Base-by-base conservation (phyloP, 2,329 filamentous ascomycete genomes). In the Penicillium sp. region DNA sequence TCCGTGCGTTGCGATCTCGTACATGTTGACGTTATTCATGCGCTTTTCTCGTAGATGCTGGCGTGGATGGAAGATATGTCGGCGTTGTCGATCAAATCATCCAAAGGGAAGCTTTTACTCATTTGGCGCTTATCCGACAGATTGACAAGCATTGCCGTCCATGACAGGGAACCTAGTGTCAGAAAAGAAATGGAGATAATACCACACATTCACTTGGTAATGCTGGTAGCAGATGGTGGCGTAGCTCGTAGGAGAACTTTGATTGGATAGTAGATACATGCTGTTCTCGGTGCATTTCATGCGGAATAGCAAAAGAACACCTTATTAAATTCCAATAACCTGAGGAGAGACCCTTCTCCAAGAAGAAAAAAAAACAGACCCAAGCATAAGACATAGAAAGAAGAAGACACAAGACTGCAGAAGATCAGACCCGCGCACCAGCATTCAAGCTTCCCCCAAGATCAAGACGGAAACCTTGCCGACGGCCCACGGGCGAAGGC, bases 391-490 rank as follows among this genome's bases (percentile, higher is more conserved):
- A 32, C 29, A 32, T 4, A 8, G 32, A 37, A 50, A 33, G 12
- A 36, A 29, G 39, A 47, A 43, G 48, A 29, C 40, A 41, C 45
- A 48, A 50, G 42, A 56, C 18, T 50, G 47, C 47, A 56, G 53
- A 53, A 55, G 54, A 60, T 44, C 59, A 53, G 56, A 50, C 56
- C 56, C 47, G 57, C 57, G 57, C 57, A 60, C 57, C 57, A 52
- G 56, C 57, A 51, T 48, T 53, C 47, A 51, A 49, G 47, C 38
- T 45, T 48, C 52, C 44, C 52, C 45, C 8, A 39, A 43, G 35
- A 48, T 39, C 40, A 36, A 24, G 13, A 36, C 12, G 42, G 35
- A 42, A 47, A 28, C 26, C 25, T 43, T 46, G 13, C 43, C 49
- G 43, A 45, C 8, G 3, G 39, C n/a, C 40, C 45, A 48, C 26